Conservation (phyloP, 2,329 filamentous ascomycete species). For the Aspergillus tanneri region DNA sequence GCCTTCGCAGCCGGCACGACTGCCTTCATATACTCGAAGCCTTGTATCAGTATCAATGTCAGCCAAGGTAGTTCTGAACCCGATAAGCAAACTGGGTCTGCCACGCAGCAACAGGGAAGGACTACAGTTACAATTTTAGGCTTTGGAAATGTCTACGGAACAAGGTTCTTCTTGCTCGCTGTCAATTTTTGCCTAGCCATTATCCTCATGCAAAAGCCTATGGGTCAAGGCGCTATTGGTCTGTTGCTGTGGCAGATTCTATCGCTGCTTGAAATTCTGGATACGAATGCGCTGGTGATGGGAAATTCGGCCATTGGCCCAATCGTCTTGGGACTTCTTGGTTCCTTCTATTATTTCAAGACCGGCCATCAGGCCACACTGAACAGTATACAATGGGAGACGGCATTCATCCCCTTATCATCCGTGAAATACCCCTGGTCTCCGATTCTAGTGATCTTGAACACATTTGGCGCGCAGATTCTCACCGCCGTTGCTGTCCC, state of each 20-base stretch:
- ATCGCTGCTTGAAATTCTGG: conserved; percentile 65
- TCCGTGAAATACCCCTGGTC: conserved; percentile 86
- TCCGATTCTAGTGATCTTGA: conserved; percentile 75
- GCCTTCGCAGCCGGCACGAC: conserved; percentile 80
- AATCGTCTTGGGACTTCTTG: conserved; percentile 79
- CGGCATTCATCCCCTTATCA: conserved; percentile 83
- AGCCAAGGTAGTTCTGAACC: conserved; percentile 46
- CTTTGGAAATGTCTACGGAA: conserved; percentile 89
- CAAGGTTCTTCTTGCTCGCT: conserved; percentile 81
- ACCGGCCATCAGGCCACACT: conserved; percentile 92
- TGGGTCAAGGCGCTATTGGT: conserved; percentile 82
- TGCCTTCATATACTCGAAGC: conserved; percentile 81
- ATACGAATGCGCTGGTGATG: conserved; percentile 60
- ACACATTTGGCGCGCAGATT: conserved; percentile 87
- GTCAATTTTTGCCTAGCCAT: conserved; percentile 75
- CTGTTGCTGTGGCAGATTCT: conserved; percentile 87
- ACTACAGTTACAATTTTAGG: conserved; percentile 74
- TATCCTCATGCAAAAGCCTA: conserved; percentile 84
- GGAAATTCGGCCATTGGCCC: conserved; percentile 72
- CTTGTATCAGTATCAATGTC: conserved; percentile 72
- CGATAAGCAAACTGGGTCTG: conserved; percentile 39
- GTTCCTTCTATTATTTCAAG: conserved; percentile 94
- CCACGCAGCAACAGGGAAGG: conserved; percentile 32
- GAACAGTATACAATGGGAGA: conserved; percentile 91
- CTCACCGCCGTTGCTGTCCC: conserved; percentile 77